phyloP scores from a whole-genome alignment of 768 basidiomycete genomes.

The Leccinum rimulosum region DNA sequence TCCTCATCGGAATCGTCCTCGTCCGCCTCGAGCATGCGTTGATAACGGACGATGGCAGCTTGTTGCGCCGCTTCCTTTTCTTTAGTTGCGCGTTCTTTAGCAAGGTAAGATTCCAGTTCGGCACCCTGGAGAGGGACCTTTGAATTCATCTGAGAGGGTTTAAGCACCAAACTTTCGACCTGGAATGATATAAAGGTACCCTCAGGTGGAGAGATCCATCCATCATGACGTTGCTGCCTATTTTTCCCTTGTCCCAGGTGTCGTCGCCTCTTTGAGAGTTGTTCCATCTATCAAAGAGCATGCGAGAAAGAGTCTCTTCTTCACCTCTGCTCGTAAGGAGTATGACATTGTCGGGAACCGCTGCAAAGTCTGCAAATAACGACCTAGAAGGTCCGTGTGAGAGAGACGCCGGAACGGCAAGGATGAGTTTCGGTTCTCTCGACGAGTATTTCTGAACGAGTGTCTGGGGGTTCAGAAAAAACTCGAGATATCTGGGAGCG shows the following conservation, averaged over 20 bases:
- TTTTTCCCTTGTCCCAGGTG: slow-evolving; percentile 87
- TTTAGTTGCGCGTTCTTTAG: slow-evolving; percentile 69
- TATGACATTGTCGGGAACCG: slow-evolving; percentile 80
- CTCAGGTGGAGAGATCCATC: slow-evolving; percentile 65
- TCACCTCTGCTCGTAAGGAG: slow-evolving; percentile 80
- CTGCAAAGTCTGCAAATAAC: slow-evolving; percentile 84
- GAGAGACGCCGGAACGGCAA: slow-evolving; percentile 89
- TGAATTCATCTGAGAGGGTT: slow-evolving; percentile 62
- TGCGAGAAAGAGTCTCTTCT: slow-evolving; percentile 73
- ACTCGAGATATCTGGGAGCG: slow-evolving; percentile 76
- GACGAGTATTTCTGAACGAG: slow-evolving; percentile 81
- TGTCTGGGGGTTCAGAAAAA: slow-evolving; percentile 81
- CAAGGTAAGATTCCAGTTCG: slow-evolving; percentile 80
- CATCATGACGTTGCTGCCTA: slow-evolving; percentile 84
- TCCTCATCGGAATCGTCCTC: slow-evolving; percentile 79
- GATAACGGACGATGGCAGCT: slow-evolving; percentile 77
- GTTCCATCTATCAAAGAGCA: slow-evolving; percentile 88
- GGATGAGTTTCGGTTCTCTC: slow-evolving; percentile 87
- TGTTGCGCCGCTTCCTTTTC: slow-evolving; percentile 87
- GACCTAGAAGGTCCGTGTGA: slow-evolving; percentile 89
- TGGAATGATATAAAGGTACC: slow-evolving; percentile 38
- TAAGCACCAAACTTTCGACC: slow-evolving; percentile 2
- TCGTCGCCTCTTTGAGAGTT: slow-evolving; percentile 71
- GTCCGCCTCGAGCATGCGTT: slow-evolving; percentile 91
- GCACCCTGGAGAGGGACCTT: slow-evolving; percentile 88